These are phyloP conservation scores for Microbotryum lychnidis-dioicae DNA, from an alignment of 1,284 basidiomycete species.

Conservation along the genomic window DNA sequence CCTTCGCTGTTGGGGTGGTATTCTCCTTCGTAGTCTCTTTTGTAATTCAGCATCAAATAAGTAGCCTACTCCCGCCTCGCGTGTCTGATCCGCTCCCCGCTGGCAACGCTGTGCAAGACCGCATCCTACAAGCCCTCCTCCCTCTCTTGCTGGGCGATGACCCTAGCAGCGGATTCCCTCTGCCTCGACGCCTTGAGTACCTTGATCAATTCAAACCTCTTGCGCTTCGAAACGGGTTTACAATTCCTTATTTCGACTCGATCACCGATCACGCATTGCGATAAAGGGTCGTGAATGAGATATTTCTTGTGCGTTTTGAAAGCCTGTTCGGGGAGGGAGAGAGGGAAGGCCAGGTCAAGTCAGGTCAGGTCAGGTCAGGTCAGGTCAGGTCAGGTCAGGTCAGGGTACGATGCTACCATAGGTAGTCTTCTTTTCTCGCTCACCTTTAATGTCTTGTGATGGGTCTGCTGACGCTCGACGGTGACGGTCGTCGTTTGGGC, in stretches of 20 bases:
- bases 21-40: too few relatives aligned
- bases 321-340: constrained; percentile 2
- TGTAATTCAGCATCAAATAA: too few relatives aligned
- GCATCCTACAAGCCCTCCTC: too few relatives aligned
- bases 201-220: constrained; percentile 30
- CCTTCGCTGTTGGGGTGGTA: too few relatives aligned
- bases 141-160: too few relatives aligned
- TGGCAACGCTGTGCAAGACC: too few relatives aligned
- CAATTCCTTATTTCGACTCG: constrained; percentile 29
- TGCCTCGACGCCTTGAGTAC: constrained; percentile 22
- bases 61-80: too few relatives aligned
- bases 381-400: too few relatives aligned
- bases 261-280: constrained; percentile 26
- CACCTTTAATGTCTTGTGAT: constrained; percentile 32
- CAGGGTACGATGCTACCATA: too few relatives aligned
- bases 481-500: constrained; percentile 23
- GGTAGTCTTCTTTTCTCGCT: neutral
- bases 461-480: constrained; percentile 25
- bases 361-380: too few relatives aligned
- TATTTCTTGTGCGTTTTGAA: constrained; percentile 28
- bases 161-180: neutral
- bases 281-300: constrained; percentile 28
- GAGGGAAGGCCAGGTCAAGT: too few relatives aligned
- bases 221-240: constrained; percentile 30
- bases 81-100: too few relatives aligned